These are phyloP conservation scores for Magnusiomyces tetraspermus DNA, from an alignment of 1,139 yeast genomes.

Conservation along the genomic window DNA sequence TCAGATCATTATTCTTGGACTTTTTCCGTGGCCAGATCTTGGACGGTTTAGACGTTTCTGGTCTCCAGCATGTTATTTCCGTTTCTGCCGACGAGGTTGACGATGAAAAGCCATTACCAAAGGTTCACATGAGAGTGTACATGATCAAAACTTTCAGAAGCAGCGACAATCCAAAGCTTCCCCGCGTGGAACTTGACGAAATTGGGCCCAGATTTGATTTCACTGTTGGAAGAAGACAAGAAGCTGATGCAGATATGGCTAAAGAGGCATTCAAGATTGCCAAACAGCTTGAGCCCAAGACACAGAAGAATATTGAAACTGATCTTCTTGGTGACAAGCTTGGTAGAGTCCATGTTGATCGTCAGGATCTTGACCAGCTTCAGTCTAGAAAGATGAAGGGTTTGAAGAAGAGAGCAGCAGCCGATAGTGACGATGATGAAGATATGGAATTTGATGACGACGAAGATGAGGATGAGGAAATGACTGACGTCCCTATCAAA, in stretches of 20 bases:
- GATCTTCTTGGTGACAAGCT: constrained; percentile 94
- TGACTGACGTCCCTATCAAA: no score
- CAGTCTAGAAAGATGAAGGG: constrained; percentile 99
- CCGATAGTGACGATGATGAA: constrained; percentile 37
- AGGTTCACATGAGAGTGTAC: constrained; percentile 83
- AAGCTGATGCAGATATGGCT: constrained; percentile 82
- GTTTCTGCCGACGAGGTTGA: constrained; percentile 66
- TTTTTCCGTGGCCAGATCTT: constrained; percentile 80
- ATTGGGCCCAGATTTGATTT: constrained; percentile 95
- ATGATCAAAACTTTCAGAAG: constrained; percentile 70
- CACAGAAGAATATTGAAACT: constrained; percentile 79
- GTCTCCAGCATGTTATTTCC: constrained; percentile 82
- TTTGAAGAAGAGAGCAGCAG: constrained; percentile 72
- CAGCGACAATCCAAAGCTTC: constrained; percentile 64
- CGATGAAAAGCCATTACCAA: constrained; percentile 63
- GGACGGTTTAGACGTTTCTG: constrained; percentile 84
- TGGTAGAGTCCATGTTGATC: constrained; percentile 93
- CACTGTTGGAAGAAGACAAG: constrained; percentile 75
- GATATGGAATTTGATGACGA: no score
- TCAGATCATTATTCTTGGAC: constrained; percentile 83
- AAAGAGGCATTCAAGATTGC: constrained; percentile 82
- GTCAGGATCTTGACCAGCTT: constrained; percentile 79
- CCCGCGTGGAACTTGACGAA: constrained; percentile 89
- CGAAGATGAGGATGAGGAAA: no score
- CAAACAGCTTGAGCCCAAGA: constrained; percentile 70